A percentile compares a stretch with the other conserved stretches of the same genome.
Conservation (phyloP, 2,329 filamentous ascomycete genomes). For the Arachnomyces sp. region DNA sequence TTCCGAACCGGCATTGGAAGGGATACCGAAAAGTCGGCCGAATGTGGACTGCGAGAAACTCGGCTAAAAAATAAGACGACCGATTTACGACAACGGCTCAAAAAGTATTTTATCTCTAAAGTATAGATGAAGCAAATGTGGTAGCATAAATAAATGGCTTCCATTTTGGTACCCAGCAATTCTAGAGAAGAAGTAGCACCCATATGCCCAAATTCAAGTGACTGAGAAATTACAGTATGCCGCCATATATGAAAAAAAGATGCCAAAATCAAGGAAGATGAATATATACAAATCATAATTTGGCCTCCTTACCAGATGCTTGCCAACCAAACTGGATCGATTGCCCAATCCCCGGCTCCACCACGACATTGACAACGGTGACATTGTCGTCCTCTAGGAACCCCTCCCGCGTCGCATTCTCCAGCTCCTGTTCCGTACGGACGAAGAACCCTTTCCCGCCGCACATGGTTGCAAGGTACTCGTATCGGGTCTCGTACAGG, state of each 20-base stretch:
- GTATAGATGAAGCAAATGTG: too few species aligned
- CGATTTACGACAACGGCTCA: conserved; percentile 1
- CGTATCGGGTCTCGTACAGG: conserved; percentile 49
- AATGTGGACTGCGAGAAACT: conserved; percentile 17
- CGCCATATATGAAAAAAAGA: too few species aligned
- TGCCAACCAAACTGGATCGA: conserved; percentile 32
- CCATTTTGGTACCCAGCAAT: too few species aligned
- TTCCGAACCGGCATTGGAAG: conserved; percentile 50
- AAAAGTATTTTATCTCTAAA: conserved; percentile 3
- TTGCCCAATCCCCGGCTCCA: conserved; percentile 44
- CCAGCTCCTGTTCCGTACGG: conserved; percentile 45
- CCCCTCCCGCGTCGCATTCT: conserved; percentile 43
- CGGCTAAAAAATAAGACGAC: not conserved
- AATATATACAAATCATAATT: conserved; percentile 13
- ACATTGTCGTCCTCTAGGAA: conserved; percentile 40
- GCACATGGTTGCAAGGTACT: conserved; percentile 48
- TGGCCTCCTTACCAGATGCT: conserved; percentile 18
- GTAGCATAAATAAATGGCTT: too few species aligned
- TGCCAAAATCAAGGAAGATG: too few species aligned
- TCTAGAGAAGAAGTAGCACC: too few species aligned
- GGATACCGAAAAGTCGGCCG: conserved; percentile 34
- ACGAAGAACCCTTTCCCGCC: conserved; percentile 49
- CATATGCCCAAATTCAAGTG: too few species aligned
- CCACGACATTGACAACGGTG: conserved; percentile 49
- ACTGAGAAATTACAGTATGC: too few species aligned